Conservation (phyloP, 352 stramenopile species). For the Elongisporangium prolatum region DNA sequence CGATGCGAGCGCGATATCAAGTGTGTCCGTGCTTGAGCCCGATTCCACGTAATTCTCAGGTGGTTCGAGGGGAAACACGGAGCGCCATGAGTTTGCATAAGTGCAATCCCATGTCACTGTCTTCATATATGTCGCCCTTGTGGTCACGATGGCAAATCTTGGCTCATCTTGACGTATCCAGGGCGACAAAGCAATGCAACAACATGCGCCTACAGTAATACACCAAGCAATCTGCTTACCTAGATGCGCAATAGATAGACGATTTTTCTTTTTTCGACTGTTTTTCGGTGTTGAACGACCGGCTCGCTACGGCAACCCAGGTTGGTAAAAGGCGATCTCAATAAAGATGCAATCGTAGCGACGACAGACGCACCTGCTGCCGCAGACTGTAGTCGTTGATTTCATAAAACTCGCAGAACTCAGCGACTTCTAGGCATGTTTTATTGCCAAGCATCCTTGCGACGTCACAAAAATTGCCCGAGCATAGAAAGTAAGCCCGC, state of each 20-base stretch:
- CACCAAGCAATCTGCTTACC: slow-evolving; percentile 47
- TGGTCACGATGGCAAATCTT: slow-evolving; percentile 34
- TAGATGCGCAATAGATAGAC: slow-evolving; percentile 59
- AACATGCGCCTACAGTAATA: slow-evolving; percentile 6
- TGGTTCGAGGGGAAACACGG: slow-evolving; percentile 24
- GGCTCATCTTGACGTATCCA: slow-evolving; percentile 55
- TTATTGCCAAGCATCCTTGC: slow-evolving; percentile 61
- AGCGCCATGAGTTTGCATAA: neutral
- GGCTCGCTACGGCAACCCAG: neutral
- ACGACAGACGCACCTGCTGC: slow-evolving; percentile 28
- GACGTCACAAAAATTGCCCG: slow-evolving; percentile 76
- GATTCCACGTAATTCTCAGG: slow-evolving; percentile 10
- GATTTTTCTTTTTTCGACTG: slow-evolving; percentile 49
- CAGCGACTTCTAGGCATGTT: slow-evolving; percentile 66
- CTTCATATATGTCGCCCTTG: slow-evolving; percentile 47
- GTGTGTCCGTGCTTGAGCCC: slow-evolving; percentile 17
- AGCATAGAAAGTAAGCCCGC: slow-evolving; percentile 63
- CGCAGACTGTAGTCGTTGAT: slow-evolving; percentile 57
- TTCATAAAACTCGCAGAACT: slow-evolving; percentile 62
- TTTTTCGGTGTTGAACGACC: slow-evolving; percentile 12
- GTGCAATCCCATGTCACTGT: slow-evolving; percentile 1
- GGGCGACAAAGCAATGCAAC: slow-evolving; percentile 23
- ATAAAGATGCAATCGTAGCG: neutral
- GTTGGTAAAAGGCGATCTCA: neutral
- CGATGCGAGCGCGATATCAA: neutral